These are phyloP conservation scores for Sedum album DNA, from an alignment of 164 flowering plant species.

Conservation along the genomic window DNA sequence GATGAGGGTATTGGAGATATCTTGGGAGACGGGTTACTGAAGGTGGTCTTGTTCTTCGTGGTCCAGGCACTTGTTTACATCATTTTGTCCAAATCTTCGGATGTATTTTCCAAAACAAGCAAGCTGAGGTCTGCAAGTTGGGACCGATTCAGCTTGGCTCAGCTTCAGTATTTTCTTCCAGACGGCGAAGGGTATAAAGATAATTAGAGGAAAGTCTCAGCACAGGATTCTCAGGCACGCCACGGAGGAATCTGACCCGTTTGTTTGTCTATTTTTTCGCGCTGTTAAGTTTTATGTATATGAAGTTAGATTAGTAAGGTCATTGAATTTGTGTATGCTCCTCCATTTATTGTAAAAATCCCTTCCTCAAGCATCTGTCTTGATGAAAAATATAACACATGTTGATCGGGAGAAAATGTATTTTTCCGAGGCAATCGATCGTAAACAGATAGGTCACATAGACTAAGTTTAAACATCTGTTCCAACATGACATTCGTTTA, in stretches of 20 bases:
- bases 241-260: not conserved
- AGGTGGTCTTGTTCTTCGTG: conserved; percentile 32
- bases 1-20: not conserved
- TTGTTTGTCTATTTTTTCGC: not conserved
- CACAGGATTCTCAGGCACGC: not conserved
- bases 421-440: too few species aligned
- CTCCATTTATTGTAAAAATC: not conserved
- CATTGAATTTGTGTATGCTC: not conserved
- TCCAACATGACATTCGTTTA: too few species aligned
- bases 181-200: not conserved
- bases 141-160: not conserved
- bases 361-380: not conserved
- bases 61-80: conserved; percentile 50
- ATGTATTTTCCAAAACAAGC: conserved; percentile 30
- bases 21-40: conserved; percentile 25
- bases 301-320: not conserved
- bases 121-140: conserved; percentile 26
- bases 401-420: not conserved
- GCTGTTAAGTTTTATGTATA: not conserved
- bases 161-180: not conserved
- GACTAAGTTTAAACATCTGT: too few species aligned
- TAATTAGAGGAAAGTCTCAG: not conserved
- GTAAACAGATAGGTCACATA: too few species aligned
- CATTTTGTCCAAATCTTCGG: conserved; percentile 38
- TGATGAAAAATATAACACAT: not conserved